Evolutionary conservation across 2,329 filamentous ascomycete species (phyloP).

Genomic region (Chlorencoelia australis): DNA sequence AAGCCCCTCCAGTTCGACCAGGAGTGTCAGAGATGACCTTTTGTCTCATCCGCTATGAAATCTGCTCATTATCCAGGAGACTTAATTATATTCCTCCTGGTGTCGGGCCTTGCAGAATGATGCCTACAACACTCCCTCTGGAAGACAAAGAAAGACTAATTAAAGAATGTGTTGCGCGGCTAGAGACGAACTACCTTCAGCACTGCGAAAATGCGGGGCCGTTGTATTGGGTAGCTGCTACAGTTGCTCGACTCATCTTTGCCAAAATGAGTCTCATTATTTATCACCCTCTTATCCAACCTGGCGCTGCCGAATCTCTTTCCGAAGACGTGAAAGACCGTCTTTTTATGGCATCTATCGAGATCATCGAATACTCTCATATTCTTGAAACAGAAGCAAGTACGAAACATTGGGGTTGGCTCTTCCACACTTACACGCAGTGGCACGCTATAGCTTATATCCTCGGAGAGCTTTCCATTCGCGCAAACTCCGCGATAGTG

Average conservation of each 20-base stretch:
- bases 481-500: slow-evolving; percentile 28
- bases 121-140: slow-evolving; percentile 10
- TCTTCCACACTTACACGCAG: slow-evolving; percentile 31
- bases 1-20: slow-evolving; percentile 14
- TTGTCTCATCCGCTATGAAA: slow-evolving; percentile 28
- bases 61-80: slow-evolving; percentile 19
- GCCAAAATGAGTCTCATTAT: slow-evolving; percentile 31
- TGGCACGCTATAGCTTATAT: slow-evolving; percentile 37
- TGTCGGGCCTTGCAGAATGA: slow-evolving; percentile 3
- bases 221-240: slow-evolving; percentile 42
- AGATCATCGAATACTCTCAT: slow-evolving; percentile 33
- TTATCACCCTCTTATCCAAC: slow-evolving; percentile 26
- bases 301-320: slow-evolving; percentile 22
- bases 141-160: slow-evolving; percentile 27
- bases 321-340: slow-evolving; percentile 28
- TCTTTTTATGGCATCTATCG: slow-evolving; percentile 30
- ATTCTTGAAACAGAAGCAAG: slow-evolving; percentile 28
- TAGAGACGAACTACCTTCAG: slow-evolving; percentile 26
- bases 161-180: slow-evolving; percentile 19
- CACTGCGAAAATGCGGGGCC: slow-evolving; percentile 31
- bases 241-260: slow-evolving; percentile 30
- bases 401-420: slow-evolving; percentile 34
- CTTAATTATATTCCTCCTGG: slow-evolving; percentile 21
- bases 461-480: slow-evolving; percentile 30
- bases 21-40: slow-evolving; percentile 32